These are phyloP conservation scores for Verticillium zaregamsianum DNA, from an alignment of 2,329 filamentous ascomycete genomes.

Conservation along the genomic window DNA sequence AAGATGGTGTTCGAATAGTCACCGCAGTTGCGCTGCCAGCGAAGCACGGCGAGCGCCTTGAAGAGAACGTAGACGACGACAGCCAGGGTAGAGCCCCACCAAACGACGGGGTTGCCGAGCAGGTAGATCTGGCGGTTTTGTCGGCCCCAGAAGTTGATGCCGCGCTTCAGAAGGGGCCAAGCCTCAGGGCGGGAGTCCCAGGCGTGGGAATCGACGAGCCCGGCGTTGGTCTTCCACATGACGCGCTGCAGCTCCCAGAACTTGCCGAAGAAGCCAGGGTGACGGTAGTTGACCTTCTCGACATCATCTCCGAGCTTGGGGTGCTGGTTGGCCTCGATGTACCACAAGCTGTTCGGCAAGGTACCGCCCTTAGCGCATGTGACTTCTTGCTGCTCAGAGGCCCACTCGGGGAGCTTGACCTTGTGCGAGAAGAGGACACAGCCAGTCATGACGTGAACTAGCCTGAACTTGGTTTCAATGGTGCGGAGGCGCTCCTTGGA, in stretches of 20 bases:
- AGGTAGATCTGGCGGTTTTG: constrained; percentile 94
- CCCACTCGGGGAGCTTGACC: constrained; percentile 97
- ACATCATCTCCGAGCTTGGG: constrained; percentile 68
- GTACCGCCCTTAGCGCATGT: constrained; percentile 90
- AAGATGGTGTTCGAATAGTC: constrained; percentile 81
- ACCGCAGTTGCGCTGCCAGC: constrained; percentile 90
- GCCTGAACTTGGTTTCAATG: constrained; percentile 93
- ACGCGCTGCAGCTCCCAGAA: constrained; percentile 97
- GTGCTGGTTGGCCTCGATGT: constrained; percentile 87
- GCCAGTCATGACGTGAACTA: constrained; percentile 94
- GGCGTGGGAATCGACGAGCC: constrained; percentile 90
- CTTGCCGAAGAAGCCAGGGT: constrained; percentile 94
- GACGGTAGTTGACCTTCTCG: constrained; percentile 93
- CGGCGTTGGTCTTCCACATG: constrained; percentile 98
- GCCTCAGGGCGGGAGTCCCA: constrained; percentile 95
- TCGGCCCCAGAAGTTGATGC: constrained; percentile 99
- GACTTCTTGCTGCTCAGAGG: constrained; percentile 97
- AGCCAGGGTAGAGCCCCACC: constrained; percentile 82
- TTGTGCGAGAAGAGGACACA: constrained; percentile 98
- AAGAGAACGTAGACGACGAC: constrained; percentile 74
- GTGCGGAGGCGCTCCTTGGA: constrained; percentile 86
- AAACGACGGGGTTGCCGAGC: constrained; percentile 89
- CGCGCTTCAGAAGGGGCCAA: constrained; percentile 87
- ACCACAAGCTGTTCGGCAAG: constrained; percentile 95
- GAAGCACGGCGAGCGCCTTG: constrained; percentile 81